Evolutionary conservation across 106 monocot species (phyloP).

Genomic region (Triglochin maritima): DNA sequence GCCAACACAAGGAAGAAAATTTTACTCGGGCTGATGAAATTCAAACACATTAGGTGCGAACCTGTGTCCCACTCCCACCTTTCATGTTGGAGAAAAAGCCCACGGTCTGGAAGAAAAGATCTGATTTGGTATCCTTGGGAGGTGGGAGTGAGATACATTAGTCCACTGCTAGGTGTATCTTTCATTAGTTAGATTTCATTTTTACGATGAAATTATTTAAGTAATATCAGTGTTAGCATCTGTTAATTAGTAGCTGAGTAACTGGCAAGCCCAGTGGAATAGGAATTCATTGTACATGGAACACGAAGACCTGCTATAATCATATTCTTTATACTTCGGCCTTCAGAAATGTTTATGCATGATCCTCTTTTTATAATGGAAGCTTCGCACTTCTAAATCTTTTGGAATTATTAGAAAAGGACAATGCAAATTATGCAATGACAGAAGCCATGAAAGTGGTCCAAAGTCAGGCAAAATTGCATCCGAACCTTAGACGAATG

Average conservation of each 20-base stretch:
- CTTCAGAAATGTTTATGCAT: not conserved
- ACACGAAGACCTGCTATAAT: constrained; percentile 3
- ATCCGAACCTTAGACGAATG: not conserved
- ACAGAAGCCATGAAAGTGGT: not conserved
- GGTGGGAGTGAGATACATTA: not conserved
- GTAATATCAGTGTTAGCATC: not conserved
- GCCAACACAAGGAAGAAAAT: constrained; percentile 24
- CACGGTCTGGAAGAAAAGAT: not conserved
- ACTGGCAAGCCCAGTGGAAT: not conserved
- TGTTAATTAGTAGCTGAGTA: not conserved
- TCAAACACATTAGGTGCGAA: not conserved
- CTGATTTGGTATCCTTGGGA: not conserved
- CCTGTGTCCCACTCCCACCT: not conserved
- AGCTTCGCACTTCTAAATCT: not conserved
- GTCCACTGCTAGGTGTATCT: not conserved
- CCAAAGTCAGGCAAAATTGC: not conserved
- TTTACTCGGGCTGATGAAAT: not conserved
- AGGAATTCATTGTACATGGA: constrained; percentile 12
- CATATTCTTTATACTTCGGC: constrained; percentile 6
- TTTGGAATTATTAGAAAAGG: not conserved
- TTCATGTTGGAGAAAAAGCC: not conserved
- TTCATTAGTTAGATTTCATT: not conserved
- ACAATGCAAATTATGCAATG: too few species aligned
- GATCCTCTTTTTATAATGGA: not conserved
- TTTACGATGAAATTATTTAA: constrained; percentile 6